Evolutionary conservation across 768 basidiomycete species (phyloP).

Genomic region (Chalciporus pseudorubinellus): DNA sequence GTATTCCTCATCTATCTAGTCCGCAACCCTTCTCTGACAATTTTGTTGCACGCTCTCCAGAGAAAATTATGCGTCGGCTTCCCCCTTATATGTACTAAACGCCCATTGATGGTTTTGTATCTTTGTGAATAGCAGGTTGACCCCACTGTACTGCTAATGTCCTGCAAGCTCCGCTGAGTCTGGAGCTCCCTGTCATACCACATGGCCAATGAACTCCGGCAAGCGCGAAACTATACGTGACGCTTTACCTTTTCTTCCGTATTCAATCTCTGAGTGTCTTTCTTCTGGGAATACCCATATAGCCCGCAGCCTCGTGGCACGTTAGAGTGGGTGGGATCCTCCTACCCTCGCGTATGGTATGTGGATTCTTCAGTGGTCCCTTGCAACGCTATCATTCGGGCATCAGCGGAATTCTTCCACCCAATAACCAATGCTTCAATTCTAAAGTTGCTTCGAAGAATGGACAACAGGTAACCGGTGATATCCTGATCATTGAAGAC

Average conservation of each 20-base stretch:
- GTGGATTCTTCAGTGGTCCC: conserved; percentile 6
- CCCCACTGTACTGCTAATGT: conserved; percentile 12
- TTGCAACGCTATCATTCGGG: conserved; percentile 6
- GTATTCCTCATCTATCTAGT: not conserved
- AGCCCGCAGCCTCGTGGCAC: conserved; percentile 18
- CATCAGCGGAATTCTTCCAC: conserved; percentile 1
- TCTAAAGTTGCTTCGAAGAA: conserved; percentile 18
- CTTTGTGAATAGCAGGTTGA: conserved; percentile 27
- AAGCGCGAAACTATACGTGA: conserved; percentile 24
- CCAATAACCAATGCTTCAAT: conserved; percentile 13
- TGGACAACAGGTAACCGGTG: conserved; percentile 16
- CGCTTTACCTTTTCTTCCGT: conserved; percentile 20
- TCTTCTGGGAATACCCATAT: conserved; percentile 14
- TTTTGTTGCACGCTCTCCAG: conserved; percentile 3
- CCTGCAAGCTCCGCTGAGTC: conserved; percentile 7
- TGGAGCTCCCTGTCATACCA: conserved; percentile 11
- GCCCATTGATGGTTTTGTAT: conserved; percentile 24
- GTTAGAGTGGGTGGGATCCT: conserved; percentile 11
- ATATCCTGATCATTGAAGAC: conserved; percentile 17
- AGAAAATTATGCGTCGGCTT: conserved; percentile 13
- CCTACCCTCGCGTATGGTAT: conserved; percentile 12
- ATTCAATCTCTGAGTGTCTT: conserved; percentile 19
- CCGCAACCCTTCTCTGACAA: conserved; percentile 6
- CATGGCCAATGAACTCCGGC: conserved; percentile 10
- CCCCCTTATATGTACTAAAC: conserved; percentile 24